Percentiles rank a stretch among this genome's conserved stretches.
phyloP scores from a whole-genome alignment of 805 yeast genomes.

The Groenewaldozyma salmanticensis region DNA sequence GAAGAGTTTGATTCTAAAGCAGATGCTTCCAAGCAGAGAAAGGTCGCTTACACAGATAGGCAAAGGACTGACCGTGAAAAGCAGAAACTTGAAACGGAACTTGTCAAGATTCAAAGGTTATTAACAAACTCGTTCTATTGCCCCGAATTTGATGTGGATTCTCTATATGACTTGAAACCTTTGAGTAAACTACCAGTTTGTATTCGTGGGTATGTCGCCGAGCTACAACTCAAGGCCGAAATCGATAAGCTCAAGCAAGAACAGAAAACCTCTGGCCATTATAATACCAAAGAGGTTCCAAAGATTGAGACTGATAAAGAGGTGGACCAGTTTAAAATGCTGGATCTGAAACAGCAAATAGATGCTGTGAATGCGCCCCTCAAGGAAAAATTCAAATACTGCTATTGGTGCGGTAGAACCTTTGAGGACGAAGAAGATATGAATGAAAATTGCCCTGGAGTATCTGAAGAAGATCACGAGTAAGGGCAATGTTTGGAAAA shows the following conservation, averaged over 20 bases:
- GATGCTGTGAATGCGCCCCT: conserved; percentile 31
- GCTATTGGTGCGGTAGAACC: conserved; percentile 41
- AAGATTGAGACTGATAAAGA: background rate
- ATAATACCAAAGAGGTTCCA: no score
- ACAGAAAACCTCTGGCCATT: background rate
- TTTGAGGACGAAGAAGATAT: conserved; percentile 33
- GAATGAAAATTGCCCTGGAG: conserved; percentile 40
- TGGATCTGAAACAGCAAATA: conserved; percentile 24
- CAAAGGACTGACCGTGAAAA: no score
- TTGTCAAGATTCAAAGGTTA: conserved; percentile 2
- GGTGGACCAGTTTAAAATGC: conserved; percentile 1
- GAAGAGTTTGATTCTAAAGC: conserved; percentile 6
- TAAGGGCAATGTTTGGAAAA: background rate
- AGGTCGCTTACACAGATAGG: no score
- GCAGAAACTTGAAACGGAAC: conserved; percentile 3
- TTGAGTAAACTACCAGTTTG: conserved; percentile 7
- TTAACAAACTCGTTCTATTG: conserved; percentile 17
- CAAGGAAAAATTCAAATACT: conserved; percentile 34
- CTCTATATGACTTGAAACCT: no score
- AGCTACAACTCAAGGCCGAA: conserved; percentile 3
- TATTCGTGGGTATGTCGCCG: conserved; percentile 7
- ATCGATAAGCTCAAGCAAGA: background rate
- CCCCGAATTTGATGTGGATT: background rate
- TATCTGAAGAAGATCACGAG: conserved; percentile 34
- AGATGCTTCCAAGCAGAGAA: conserved; percentile 1